Percentiles rank a stretch among this genome's conserved stretches.
These are phyloP conservation scores for Mycena maculata DNA, from an alignment of 768 basidiomycete species.

Conservation along the genomic window DNA sequence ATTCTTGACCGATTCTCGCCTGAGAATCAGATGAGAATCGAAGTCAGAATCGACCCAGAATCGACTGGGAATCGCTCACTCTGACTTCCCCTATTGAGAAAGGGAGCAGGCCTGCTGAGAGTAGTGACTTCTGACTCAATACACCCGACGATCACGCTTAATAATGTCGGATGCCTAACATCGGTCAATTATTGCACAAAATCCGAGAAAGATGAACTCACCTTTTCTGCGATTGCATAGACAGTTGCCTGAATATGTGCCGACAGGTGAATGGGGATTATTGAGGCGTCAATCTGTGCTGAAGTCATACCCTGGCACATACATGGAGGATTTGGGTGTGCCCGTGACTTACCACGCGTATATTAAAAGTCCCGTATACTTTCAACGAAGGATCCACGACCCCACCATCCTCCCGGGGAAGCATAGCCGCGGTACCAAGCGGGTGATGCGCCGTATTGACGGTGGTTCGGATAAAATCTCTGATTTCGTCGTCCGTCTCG, in stretches of 20 bases:
- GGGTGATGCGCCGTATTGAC: constrained; percentile 35
- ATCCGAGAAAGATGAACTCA: not conserved
- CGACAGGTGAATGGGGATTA: constrained; percentile 15
- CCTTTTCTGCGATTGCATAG: constrained; percentile 21
- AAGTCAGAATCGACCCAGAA: no score
- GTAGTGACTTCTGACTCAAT: no score
- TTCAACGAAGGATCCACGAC: constrained; percentile 38
- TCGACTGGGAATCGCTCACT: no score
- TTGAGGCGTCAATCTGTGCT: constrained; percentile 13
- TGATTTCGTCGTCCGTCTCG: constrained; percentile 29
- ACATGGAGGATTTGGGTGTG: not conserved
- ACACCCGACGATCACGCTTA: no score
- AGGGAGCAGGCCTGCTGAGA: no score
- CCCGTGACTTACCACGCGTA: constrained; percentile 36
- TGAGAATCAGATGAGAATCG: no score
- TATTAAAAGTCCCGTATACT: constrained; percentile 39
- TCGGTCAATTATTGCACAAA: not conserved
- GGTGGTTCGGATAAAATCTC: constrained; percentile 28
- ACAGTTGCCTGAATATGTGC: constrained; percentile 23
- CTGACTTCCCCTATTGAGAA: no score
- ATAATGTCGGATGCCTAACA: not conserved
- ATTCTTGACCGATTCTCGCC: no score
- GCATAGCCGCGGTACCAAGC: constrained; percentile 45
- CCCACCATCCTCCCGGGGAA: constrained; percentile 43
- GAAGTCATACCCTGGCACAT: not conserved